A percentile compares a stretch with the other conserved stretches of the same genome.
Conservation (phyloP, 2,329 filamentous ascomycete species). For the Neopestalotiopsis sp. region DNA sequence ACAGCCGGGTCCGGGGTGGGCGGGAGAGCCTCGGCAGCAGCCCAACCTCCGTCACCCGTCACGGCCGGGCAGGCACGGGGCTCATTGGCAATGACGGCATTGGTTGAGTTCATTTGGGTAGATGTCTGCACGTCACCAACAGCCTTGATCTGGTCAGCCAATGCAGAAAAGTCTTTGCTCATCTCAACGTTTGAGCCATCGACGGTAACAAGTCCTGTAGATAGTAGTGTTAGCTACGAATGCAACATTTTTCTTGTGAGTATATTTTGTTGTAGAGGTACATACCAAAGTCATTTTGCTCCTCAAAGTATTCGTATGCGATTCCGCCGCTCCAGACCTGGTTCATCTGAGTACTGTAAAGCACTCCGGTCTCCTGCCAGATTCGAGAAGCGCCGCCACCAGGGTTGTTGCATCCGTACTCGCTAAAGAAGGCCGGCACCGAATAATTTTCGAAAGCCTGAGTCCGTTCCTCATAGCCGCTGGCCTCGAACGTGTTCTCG, state of each 20-base stretch:
- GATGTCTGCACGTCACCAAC: slow-evolving; percentile 58
- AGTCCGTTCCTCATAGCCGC: slow-evolving; percentile 71
- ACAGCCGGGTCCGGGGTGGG: slow-evolving; percentile 70
- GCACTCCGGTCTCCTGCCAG: slow-evolving; percentile 70
- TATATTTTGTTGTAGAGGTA: background rate
- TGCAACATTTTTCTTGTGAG: too few relatives aligned
- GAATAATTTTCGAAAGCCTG: slow-evolving; percentile 72
- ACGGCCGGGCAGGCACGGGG: slow-evolving; percentile 65
- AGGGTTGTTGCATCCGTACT: slow-evolving; percentile 75
- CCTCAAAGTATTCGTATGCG: slow-evolving; percentile 83
- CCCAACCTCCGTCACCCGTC: slow-evolving; percentile 54
- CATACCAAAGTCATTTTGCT: slow-evolving; percentile 68
- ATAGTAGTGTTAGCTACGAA: background rate
- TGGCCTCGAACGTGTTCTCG: slow-evolving; percentile 62
- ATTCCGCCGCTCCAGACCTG: slow-evolving; percentile 77
- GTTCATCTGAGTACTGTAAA: slow-evolving; percentile 72
- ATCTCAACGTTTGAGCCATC: slow-evolving; percentile 51
- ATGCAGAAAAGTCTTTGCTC: slow-evolving; percentile 65
- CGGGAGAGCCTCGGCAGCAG: slow-evolving; percentile 64
- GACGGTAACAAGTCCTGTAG: slow-evolving; percentile 52
- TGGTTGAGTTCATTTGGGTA: slow-evolving; percentile 54
- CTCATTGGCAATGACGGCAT: slow-evolving; percentile 67
- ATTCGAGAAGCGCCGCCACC: slow-evolving; percentile 55
- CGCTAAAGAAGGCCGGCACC: slow-evolving; percentile 78
- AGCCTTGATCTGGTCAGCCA: slow-evolving; percentile 62